Conservation (phyloP, 371 early-diverging fungal species). For the Mortierella sp. region DNA sequence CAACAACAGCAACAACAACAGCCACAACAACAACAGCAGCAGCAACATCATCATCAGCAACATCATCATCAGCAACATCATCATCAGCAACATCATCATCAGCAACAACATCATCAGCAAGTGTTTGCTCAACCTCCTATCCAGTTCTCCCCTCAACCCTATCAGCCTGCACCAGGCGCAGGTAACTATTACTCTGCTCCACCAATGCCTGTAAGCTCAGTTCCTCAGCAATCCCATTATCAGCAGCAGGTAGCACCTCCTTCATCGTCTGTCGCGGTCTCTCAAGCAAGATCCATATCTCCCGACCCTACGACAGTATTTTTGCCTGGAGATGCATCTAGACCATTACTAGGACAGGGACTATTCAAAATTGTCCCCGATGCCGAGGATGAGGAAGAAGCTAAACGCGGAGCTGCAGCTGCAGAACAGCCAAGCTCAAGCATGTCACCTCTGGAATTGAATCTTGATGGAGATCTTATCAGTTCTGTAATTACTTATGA, state of each 20-base stretch:
- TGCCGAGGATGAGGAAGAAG: conserved; percentile 52
- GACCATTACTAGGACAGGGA: conserved; percentile 47
- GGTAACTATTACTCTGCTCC: not conserved
- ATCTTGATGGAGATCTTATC: conserved; percentile 41
- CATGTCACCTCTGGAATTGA: conserved; percentile 16
- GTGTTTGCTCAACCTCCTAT: not conserved
- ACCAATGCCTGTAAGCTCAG: not conserved
- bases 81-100: not conserved
- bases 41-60: conserved; percentile 1
- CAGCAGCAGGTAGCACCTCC: conserved; percentile 4
- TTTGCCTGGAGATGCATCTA: conserved; percentile 44
- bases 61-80: conserved; percentile 13
- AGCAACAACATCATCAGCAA: not conserved
- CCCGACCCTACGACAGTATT: conserved; percentile 29
- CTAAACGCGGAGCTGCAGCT: conserved; percentile 10
- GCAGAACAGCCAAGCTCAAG: not conserved
- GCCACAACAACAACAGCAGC: not conserved
- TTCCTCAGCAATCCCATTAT: not conserved
- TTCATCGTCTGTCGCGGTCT: not conserved
- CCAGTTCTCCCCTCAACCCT: not conserved
- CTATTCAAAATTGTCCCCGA: conserved; percentile 54
- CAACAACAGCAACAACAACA: conserved; percentile 6
- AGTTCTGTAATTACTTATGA: conserved; percentile 37
- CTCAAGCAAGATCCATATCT: not conserved
- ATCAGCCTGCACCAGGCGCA: not conserved